phyloP scores from a whole-genome alignment of 306 rosid genomes.

The Psophocarpus tetragonolobus region DNA sequence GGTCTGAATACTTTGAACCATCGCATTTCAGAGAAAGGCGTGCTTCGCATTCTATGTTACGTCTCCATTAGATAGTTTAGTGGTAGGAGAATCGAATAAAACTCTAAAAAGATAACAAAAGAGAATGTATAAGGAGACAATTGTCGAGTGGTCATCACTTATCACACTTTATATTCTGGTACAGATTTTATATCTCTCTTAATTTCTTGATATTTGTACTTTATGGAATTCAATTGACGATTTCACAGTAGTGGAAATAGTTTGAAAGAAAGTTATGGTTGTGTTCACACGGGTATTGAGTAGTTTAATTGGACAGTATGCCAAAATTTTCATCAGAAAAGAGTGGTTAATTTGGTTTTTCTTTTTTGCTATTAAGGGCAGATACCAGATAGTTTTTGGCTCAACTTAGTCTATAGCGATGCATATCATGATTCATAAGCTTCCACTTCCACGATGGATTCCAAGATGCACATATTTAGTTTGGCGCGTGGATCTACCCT shows the following conservation, averaged over 20 bases:
- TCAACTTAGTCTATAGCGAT: not conserved
- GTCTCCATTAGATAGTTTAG: not conserved
- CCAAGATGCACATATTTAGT: not conserved
- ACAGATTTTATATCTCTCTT: not conserved
- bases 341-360: no score
- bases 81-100: slow-evolving; percentile 14
- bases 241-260: not conserved
- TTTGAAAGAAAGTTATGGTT: not conserved
- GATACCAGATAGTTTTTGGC: not conserved
- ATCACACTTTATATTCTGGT: not conserved
- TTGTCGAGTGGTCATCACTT: not conserved
- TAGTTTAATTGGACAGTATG: not conserved
- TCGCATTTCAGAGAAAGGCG: not conserved
- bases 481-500: not conserved
- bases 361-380: not conserved
- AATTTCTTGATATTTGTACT: not conserved
- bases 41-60: not conserved
- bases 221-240: not conserved
- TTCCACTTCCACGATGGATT: no score
- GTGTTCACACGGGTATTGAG: no score
- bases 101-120: not conserved
- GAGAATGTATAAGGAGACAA: not conserved
- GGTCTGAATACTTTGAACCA: slow-evolving; percentile 18
- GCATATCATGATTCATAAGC: not conserved
- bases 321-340: not conserved